Evolutionary conservation across 352 stramenopile genomes (phyloP).

Genomic region (Phytophthora hibernalis): DNA sequence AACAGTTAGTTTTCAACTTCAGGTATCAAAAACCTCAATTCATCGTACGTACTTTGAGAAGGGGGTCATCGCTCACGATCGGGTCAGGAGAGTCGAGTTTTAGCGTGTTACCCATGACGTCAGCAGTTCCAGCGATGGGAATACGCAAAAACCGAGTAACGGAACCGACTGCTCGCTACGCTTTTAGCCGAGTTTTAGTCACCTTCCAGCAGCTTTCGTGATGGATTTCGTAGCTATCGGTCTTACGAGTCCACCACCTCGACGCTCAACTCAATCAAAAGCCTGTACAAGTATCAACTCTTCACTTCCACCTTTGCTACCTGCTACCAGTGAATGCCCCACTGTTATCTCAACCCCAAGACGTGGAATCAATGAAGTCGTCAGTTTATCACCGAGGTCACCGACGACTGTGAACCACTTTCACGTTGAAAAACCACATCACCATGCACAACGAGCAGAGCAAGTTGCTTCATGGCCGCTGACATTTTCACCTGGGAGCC

Average conservation of each 20-base stretch:
- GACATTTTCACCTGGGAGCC: conserved; percentile 29
- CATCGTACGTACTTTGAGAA: conserved; percentile 42
- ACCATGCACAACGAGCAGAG: conserved; percentile 20
- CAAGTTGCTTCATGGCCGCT: conserved; percentile 54
- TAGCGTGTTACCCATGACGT: conserved; percentile 54
- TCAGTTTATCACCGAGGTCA: neutral
- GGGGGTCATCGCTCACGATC: conserved; percentile 54
- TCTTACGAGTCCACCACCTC: conserved; percentile 27
- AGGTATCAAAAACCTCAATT: neutral
- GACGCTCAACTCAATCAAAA: conserved; percentile 26
- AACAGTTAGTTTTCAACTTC: neutral
- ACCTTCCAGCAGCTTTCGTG: neutral
- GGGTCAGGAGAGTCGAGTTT: conserved; percentile 35
- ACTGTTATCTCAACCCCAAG: conserved; percentile 12
- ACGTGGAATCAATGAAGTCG: conserved; percentile 4
- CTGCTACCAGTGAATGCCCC: conserved; percentile 10
- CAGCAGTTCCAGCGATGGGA: neutral
- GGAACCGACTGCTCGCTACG: conserved; percentile 7
- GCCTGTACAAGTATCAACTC: conserved; percentile 12
- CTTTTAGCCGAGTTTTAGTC: conserved; percentile 15
- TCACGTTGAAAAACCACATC: conserved; percentile 32
- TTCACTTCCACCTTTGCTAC: conserved; percentile 25
- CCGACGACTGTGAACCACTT: conserved; percentile 8
- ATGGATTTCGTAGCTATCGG: conserved; percentile 36
- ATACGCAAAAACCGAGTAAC: conserved; percentile 20